Conservation (phyloP, 768 basidiomycete genomes). For the Heimioporus sp. region DNA sequence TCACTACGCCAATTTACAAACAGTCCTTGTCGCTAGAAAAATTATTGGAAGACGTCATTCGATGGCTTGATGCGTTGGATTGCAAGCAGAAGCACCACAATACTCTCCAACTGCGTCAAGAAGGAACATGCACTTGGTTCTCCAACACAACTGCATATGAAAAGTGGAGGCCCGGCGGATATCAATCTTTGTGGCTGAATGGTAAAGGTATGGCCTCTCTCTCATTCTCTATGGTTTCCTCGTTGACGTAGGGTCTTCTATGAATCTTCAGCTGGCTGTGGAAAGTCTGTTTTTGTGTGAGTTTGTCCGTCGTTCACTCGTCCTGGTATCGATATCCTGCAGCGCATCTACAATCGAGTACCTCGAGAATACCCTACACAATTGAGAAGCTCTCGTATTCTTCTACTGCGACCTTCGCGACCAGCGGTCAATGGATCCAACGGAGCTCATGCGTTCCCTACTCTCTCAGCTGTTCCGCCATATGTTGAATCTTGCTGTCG, state of each 20-base stretch:
- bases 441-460: background rate
- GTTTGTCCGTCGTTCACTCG: too few species aligned
- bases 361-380: too few species aligned
- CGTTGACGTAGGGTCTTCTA: too few species aligned
- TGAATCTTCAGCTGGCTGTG: too few species aligned
- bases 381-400: background rate
- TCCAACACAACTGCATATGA: too few species aligned
- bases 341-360: too few species aligned
- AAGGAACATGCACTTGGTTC: background rate
- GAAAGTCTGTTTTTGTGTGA: background rate
- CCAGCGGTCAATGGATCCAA: background rate
- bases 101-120: background rate
- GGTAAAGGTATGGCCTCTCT: too few species aligned
- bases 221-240: too few species aligned
- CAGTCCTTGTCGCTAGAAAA: too few species aligned
- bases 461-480: background rate
- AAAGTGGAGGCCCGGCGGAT: background rate
- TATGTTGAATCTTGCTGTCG: background rate
- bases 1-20: too few species aligned
- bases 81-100: background rate
- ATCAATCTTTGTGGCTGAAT: background rate
- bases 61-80: background rate
- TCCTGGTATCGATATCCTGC: too few species aligned
- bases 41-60: background rate
- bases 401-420: background rate